Evolutionary conservation across 768 basidiomycete species (phyloP).

Genomic region (Cubamyces sp.): DNA sequence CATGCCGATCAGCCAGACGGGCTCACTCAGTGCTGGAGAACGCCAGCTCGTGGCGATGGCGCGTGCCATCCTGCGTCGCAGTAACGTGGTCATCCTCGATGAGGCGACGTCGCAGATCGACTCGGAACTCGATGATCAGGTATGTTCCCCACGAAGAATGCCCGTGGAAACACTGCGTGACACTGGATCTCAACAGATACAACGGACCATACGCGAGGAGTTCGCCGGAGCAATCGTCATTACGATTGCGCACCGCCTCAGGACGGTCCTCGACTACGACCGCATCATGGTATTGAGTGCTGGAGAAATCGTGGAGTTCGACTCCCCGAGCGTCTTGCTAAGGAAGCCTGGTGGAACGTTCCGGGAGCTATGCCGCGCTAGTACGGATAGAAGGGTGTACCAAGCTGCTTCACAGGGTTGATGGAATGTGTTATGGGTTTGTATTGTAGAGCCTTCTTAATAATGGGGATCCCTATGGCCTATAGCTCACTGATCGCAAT

Average conservation of each 20-base stretch:
- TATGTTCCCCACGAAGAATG: constrained; percentile 27
- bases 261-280: constrained; percentile 78
- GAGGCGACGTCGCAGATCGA: constrained; percentile 83
- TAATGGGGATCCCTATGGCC: too few relatives aligned
- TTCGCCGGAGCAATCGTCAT: constrained; percentile 73
- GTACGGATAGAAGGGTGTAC: constrained; percentile 37
- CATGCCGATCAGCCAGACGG: constrained; percentile 62
- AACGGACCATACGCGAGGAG: constrained; percentile 74
- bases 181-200: constrained; percentile 49
- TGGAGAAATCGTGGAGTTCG: constrained; percentile 79
- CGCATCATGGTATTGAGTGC: constrained; percentile 73
- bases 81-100: constrained; percentile 73
- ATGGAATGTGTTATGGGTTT: too few relatives aligned
- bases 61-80: constrained; percentile 66
- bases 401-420: constrained; percentile 16
- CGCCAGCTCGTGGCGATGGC: constrained; percentile 74
- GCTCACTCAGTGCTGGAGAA: constrained; percentile 76
- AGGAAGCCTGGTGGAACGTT: constrained; percentile 59
- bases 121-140: constrained; percentile 68
- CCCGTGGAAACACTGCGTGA: neutral
- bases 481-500: too few relatives aligned
- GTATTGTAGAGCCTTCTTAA: neutral
- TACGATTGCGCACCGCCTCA: constrained; percentile 81
- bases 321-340: constrained; percentile 62
- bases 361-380: constrained; percentile 67